Conservation (phyloP, 1,139 yeast species). For the Kluyveromyces marxianus region DNA sequence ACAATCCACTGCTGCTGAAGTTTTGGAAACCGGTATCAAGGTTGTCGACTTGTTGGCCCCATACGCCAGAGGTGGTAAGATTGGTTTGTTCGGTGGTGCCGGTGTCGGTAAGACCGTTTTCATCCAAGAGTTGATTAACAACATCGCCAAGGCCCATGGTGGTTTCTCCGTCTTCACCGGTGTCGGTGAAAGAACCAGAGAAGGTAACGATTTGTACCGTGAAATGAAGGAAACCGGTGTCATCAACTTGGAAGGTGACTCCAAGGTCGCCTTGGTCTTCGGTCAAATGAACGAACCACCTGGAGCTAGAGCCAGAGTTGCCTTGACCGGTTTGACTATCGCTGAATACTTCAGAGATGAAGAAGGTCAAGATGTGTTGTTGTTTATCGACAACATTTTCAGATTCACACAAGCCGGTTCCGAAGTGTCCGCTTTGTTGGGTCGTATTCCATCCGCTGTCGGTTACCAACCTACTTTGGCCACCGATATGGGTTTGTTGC, state of each 20-base stretch:
- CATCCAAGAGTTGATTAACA: conserved; percentile 99
- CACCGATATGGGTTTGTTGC: conserved; percentile 99
- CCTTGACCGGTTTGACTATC: conserved; percentile 98
- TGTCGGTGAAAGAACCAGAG: conserved; percentile 99
- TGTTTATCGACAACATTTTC: conserved; percentile 99
- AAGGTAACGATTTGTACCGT: conserved; percentile 99
- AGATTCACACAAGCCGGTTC: conserved; percentile 99
- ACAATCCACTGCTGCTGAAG: conserved; percentile 97
- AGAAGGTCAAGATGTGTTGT: conserved; percentile 99
- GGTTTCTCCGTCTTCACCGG: conserved; percentile 99
- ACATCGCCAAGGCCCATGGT: conserved; percentile 99
- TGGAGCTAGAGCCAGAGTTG: conserved; percentile 99
- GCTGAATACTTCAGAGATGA: conserved; percentile 99
- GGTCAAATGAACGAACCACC: conserved; percentile 99
- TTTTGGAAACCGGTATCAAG: conserved; percentile 98
- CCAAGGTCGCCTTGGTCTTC: conserved; percentile 98
- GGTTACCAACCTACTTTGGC: conserved; percentile 99
- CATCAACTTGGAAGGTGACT: conserved; percentile 98
- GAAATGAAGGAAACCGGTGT: conserved; percentile 99
- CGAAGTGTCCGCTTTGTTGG: conserved; percentile 98
- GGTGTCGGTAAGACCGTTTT: conserved; percentile 99
- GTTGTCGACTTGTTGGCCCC: conserved; percentile 99
- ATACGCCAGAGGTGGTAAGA: conserved; percentile 99
- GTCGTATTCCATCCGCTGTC: conserved; percentile 99
- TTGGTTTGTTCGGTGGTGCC: conserved; percentile 99